Evolutionary conservation across 1,284 basidiomycete species (phyloP), one percentile per base, ranked within the genome.

Genomic region (Trametes polyzona): DNA sequence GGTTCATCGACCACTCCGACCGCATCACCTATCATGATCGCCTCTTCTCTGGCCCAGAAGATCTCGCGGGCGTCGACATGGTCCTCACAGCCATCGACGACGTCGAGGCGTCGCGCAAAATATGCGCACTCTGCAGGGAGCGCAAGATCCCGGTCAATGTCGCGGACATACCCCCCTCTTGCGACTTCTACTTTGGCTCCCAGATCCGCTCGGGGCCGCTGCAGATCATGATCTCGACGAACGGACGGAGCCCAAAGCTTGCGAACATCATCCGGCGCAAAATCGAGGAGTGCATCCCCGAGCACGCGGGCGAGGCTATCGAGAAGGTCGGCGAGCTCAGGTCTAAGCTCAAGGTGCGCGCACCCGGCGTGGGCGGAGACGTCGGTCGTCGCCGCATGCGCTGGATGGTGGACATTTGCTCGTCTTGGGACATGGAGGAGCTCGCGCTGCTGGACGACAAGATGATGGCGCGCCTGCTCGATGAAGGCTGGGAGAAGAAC

Each of bases 131-230:
- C 63, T 91, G 91, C 67, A 79, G 94, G 48, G 76, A 80, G 27
- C 80, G 76, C 41, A 83, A 80, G 50, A 90, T 98, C 49, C 93
- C 95, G 3, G 90, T 97, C 61, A 99, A 99, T 74, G 95, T 96
- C 56, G 96, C 97, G 29, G 96, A 99, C 76, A 93, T 98, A 47
- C 97, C 96, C 2, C 87, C 92, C 44, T 83, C 86, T 55, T 99
- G 96, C 79, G 96, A 99, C 76, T 99, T 99, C 71, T 99, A 97
- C 79, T 99, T 99, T 76, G 97, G 97, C 42, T 92, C 93, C 1
- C 91, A 96, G 70, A 88, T 98, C 57, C 88, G 94, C 33, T 83
- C 88, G 60, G 96, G 96, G 0, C 94, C 96, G 0, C 76, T 99
- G 35, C 95, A 98, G 75, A 87, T 98, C 65, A 91, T 98, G 90